Base-by-base conservation (phyloP, 495 filamentous ascomycete species). In the Podospora pseudoanserina region DNA sequence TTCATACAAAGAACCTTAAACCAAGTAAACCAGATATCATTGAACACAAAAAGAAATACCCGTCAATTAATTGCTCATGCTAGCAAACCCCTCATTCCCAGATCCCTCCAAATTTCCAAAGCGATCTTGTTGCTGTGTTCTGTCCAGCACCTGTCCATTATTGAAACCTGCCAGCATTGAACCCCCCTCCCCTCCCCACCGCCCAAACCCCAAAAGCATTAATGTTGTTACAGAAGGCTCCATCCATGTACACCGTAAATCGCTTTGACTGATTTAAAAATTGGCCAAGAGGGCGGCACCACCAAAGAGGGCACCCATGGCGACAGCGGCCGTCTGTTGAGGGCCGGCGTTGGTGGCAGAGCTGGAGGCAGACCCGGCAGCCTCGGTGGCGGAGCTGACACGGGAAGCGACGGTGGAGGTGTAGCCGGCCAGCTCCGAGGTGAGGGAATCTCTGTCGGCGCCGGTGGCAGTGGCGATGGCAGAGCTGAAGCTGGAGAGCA, bases 231-330 rank as follows among this genome's bases (percentile, higher is more conserved):
- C 39, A 49, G 39, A 49, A 49, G 39, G 39, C 39, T 49, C 39
- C 39, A 49, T 49, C 39, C 39, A 49, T 49, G 39, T 49, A 49
- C 39, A 49, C 39, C 39, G 39, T 49, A 11, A 16, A 18, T 49
- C 39, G 13, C 7, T 49, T 49, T 49, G 13, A 68, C 7, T 2
- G 23, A 5, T 61, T 74, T 69, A 79, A 28, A 79, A 18, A 63
- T 75, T 71, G 18, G 65, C 77, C 56, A 76, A 19, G 16, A 78
- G 66, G 7, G 73, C 78, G 16, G 71, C 76, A 66, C 73, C 78
- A 18, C 79, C 80, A 15, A 80, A 71, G 13, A 82, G 67, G 39
- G 74, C 78, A 30, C 76, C 80, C 13, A 79, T 44, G 13, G 72
- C 80, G 9, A 81, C 58, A 28, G 75, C 79, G 34, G 69, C 80